Percentiles rank a stretch among this genome's conserved stretches.
Conservation (phyloP, 345 rosid genomes). For the Jatropha curcas region DNA sequence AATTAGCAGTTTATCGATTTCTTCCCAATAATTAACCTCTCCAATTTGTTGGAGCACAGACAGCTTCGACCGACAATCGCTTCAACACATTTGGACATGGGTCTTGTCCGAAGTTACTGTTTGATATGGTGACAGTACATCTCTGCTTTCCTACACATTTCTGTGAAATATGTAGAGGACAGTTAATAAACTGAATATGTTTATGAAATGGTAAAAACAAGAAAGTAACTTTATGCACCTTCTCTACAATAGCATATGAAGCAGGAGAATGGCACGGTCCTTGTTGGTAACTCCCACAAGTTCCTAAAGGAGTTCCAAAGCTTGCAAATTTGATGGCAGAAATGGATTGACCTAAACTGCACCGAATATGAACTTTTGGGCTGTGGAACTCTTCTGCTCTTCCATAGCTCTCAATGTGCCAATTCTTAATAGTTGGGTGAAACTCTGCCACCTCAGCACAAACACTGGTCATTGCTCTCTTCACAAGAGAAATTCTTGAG, state of each 20-base stretch:
- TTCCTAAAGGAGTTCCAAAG: constrained; percentile 97
- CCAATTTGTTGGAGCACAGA: constrained; percentile 60
- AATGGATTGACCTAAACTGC: constrained; percentile 77
- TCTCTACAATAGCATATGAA: constrained; percentile 72
- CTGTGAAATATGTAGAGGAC: constrained; percentile 40
- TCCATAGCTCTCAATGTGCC: constrained; percentile 99
- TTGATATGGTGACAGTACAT: constrained; percentile 73
- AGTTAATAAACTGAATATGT: not conserved
- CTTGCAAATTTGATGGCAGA: constrained; percentile 91
- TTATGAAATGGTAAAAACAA: not conserved
- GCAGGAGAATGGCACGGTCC: constrained; percentile 88
- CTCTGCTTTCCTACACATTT: constrained; percentile 79
- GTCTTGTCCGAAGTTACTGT: constrained; percentile 76
- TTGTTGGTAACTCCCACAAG: constrained; percentile 91
- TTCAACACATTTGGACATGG: constrained; percentile 88
- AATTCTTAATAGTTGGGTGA: constrained; percentile 91
- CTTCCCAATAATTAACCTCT: constrained; percentile 39
- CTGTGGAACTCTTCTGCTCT: constrained; percentile 76
- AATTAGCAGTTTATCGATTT: constrained; percentile 7
- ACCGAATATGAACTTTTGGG: constrained; percentile 86
- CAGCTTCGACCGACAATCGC: constrained; percentile 77
- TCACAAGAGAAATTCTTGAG: constrained; percentile 68
- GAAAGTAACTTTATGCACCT: constrained; percentile 44
- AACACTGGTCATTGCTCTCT: constrained; percentile 72
- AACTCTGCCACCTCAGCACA: constrained; percentile 90